Evolutionary conservation across 176 grass and related monocot genomes (phyloP), one percentile per base, ranked within the genome.

Genomic region (Oropetium thomaeum): DNA sequence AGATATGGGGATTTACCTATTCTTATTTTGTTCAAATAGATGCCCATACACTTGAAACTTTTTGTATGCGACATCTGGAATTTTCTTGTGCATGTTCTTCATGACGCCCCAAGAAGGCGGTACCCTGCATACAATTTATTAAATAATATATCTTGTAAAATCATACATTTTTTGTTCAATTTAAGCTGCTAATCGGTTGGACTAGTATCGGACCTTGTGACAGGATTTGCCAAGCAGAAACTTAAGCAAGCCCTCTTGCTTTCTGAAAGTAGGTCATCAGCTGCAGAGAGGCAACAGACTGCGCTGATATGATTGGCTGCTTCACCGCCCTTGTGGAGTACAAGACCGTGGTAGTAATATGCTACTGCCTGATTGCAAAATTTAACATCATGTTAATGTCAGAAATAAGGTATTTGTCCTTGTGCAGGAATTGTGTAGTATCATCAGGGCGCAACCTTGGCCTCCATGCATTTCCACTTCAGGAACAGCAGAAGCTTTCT

Each of bases 381-480:
- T 80, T 27, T 52, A 51, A 53, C 23, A 58, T 45, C 67, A 62
- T 34, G 55, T 74, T 54, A 47, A 23, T 71, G 67, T 54, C 1
- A 80, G 34, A 75, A 62, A 62, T 65, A 11, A 26, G 17, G 12
- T 27, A n/a, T 35, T 33, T 29, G 8, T 9, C 26, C 31, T 31
- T 27, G 20, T 68, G 43, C 35, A 82, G 31, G 31, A 66, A 23
- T 49, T 71, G 11, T 64, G 23, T 12, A 34, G 60, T 74, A 5
- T 39, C 39, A 82, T 75, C 4, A 29, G 67, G 54, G n/a, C n/a
- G n/a, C 4, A 73, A 98, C 96, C 96, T 98, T 98, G 58, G 96
- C 96, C 25, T 98, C 96, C 48, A 98, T 90, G 64, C 84, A 95
- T 43, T 98, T 98, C 96, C 96, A 98, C 45, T 92, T 98, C 9